Percentiles rank a stretch among this genome's conserved stretches.
Conservation (phyloP, 257 asterid genomes). For the Solanum neorickii region DNA sequence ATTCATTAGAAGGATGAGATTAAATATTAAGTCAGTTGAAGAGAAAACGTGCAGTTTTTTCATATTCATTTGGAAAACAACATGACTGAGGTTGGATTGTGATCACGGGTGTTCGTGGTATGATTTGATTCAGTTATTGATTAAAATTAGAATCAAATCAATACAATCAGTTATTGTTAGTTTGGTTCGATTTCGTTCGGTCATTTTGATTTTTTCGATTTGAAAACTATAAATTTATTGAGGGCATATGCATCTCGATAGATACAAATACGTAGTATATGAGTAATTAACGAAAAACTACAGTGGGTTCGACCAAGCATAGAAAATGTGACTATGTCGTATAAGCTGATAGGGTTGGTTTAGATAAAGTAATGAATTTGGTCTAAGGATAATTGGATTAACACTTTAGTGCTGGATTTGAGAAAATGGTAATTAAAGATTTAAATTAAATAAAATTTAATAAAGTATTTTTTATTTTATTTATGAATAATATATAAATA, state of each 20-base stretch:
- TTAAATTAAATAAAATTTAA: too few species aligned
- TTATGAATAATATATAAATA: too few species aligned
- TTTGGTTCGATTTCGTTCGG: too few species aligned
- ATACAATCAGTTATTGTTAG: too few species aligned
- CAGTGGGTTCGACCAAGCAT: background rate
- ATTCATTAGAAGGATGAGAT: background rate
- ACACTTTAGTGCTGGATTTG: background rate
- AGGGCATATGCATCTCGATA: background rate
- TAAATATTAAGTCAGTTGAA: background rate
- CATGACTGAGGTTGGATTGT: background rate
- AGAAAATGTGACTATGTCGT: background rate
- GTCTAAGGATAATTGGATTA: background rate
- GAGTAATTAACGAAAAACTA: too few species aligned
- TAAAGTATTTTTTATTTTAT: too few species aligned
- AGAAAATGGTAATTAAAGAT: background rate
- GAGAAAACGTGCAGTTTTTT: background rate
- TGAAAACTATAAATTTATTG: background rate
- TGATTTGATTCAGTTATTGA: background rate
- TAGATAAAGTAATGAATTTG: background rate
- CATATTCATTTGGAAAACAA: background rate
- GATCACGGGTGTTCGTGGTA: background rate
- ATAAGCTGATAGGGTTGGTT: background rate
- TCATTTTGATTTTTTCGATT: too few species aligned
- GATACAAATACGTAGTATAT: too few species aligned
- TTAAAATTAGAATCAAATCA: background rate